A percentile compares a stretch with the other conserved stretches of the same genome.
Conservation (phyloP, 306 rosid genomes). For the Dalbergia cochinchinensis region DNA sequence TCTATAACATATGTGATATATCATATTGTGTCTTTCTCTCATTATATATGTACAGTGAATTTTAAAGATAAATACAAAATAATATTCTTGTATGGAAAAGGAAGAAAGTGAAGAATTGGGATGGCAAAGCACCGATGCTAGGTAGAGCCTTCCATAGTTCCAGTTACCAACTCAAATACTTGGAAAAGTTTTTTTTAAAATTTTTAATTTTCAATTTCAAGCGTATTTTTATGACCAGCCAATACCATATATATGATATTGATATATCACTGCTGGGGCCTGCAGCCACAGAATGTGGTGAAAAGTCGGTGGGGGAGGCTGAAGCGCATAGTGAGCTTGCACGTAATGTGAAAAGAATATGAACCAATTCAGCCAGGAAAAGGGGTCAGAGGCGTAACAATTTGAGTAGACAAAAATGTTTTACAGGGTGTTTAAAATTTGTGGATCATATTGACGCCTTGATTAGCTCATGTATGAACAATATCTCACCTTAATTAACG, state of each 20-base stretch:
- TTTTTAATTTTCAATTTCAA: neutral
- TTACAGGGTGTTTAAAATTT: neutral
- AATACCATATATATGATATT: neutral
- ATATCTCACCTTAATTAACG: neutral
- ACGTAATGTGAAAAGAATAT: neutral
- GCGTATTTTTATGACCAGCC: constrained; percentile 39
- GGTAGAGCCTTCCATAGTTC: neutral
- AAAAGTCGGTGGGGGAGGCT: constrained; percentile 3
- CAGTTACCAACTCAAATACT: neutral
- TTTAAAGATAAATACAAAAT: too few relatives aligned
- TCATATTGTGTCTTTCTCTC: too few relatives aligned
- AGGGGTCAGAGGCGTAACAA: neutral
- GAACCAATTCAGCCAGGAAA: neutral
- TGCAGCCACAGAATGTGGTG: neutral
- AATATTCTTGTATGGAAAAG: too few relatives aligned
- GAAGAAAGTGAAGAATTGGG: neutral
- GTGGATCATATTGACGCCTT: neutral
- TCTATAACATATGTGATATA: too few relatives aligned
- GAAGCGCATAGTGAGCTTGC: neutral
- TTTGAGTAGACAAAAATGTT: neutral
- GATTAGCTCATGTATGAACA: neutral
- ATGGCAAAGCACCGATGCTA: neutral
- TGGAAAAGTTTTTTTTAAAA: neutral
- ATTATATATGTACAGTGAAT: too few relatives aligned
- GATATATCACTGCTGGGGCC: neutral